Evolutionary conservation across 805 yeast species (phyloP).

Genomic region (Candida xiaguanensis): DNA sequence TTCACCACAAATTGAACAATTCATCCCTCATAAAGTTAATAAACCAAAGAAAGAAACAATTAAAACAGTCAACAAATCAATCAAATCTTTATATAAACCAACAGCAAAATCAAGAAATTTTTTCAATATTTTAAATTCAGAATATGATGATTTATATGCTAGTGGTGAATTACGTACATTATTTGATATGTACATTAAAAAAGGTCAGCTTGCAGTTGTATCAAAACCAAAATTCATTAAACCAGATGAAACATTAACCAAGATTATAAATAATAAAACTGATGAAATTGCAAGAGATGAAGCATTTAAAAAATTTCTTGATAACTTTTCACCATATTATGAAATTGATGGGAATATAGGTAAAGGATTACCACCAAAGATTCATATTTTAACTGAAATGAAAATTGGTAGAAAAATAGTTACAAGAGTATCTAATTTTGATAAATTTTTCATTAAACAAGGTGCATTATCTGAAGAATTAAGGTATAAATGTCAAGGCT

Average conservation of each 20-base stretch:
- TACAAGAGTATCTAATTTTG: slow-evolving; percentile 70
- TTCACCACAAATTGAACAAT: slow-evolving; percentile 49
- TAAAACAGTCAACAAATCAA: slow-evolving; percentile 18
- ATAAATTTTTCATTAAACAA: slow-evolving; percentile 61
- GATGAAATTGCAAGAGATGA: slow-evolving; percentile 34
- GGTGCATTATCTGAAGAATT: slow-evolving; percentile 64
- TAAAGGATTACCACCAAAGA: slow-evolving; percentile 67
- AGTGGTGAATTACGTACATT: slow-evolving; percentile 51
- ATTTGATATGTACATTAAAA: slow-evolving; percentile 53
- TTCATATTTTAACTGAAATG: slow-evolving; percentile 65
- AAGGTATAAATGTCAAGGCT: slow-evolving; percentile 82
- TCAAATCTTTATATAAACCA: slow-evolving; percentile 54
- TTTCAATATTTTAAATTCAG: slow-evolving; percentile 39
- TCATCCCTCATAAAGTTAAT: slow-evolving; percentile 51
- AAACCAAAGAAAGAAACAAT: slow-evolving; percentile 19
- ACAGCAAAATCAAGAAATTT: slow-evolving; percentile 45
- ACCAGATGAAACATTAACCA: slow-evolving; percentile 51
- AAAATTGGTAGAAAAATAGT: slow-evolving; percentile 79
- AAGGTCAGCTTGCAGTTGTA: slow-evolving; percentile 46
- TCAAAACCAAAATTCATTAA: slow-evolving; percentile 51
- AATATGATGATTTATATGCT: slow-evolving; percentile 43
- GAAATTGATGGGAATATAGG: slow-evolving; percentile 47
- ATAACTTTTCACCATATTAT: slow-evolving; percentile 48
- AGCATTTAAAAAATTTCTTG: slow-evolving; percentile 40
- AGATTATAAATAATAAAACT: not conserved